These are phyloP conservation scores for Trametes polyzona DNA, from an alignment of 1,284 basidiomycete genomes.

Conservation along the genomic window DNA sequence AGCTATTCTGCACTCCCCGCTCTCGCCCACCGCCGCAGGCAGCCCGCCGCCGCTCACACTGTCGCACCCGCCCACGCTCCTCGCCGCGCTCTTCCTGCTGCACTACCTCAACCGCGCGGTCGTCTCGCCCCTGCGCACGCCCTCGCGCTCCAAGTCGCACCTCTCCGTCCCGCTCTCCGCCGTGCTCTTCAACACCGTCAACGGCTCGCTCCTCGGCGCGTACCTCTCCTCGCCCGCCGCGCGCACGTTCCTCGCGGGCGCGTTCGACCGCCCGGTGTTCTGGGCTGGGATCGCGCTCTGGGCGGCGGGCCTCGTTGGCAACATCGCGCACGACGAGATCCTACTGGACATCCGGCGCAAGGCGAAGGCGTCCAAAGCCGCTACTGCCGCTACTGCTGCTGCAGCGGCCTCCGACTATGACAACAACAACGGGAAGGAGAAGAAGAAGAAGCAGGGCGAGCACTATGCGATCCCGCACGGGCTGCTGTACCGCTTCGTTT, in stretches of 20 bases:
- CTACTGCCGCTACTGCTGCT: too few relatives aligned
- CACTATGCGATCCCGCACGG: conserved; percentile 87
- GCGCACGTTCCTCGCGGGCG: conserved; percentile 42
- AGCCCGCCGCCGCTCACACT: conserved; percentile 31
- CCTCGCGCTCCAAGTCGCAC: conserved; percentile 80
- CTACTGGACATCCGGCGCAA: conserved; percentile 73
- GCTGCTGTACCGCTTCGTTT: conserved; percentile 76
- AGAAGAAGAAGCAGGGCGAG: conserved; percentile 36
- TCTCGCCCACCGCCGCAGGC: conserved; percentile 34
- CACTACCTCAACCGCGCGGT: conserved; percentile 89
- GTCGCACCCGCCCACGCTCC: conserved; percentile 52
- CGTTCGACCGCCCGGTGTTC: conserved; percentile 51
- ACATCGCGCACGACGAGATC: conserved; percentile 88
- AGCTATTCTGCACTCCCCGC: conserved; percentile 52
- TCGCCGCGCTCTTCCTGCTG: conserved; percentile 64
- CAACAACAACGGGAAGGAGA: conserved; percentile 25
- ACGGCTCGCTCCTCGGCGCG: conserved; percentile 72
- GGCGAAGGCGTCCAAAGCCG: conserved; percentile 41
- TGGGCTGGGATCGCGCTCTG: conserved; percentile 69
- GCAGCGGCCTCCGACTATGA: conserved; percentile 23
- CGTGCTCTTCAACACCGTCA: conserved; percentile 72
- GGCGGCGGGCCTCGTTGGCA: conserved; percentile 74
- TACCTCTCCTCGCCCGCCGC: conserved; percentile 65
- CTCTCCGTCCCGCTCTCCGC: conserved; percentile 64
- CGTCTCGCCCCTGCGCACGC: conserved; percentile 81